A percentile compares a stretch with the other conserved stretches of the same genome.
Evolutionary conservation across 2,329 filamentous ascomycete genomes (phyloP).

Genomic region (Cladosporium halotolerans): DNA sequence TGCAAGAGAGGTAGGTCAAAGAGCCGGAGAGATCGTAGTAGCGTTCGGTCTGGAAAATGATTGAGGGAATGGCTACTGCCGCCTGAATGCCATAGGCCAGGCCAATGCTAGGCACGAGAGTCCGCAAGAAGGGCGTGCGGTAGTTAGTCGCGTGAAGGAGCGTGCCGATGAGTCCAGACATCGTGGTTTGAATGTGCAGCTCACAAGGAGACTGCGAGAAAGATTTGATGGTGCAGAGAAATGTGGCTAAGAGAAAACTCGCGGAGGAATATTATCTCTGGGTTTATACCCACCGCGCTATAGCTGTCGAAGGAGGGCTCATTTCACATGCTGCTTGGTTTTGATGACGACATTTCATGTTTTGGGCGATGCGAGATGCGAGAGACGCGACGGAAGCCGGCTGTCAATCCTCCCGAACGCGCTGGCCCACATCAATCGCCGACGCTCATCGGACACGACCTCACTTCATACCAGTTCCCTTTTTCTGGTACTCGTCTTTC

Average conservation of each 20-base stretch:
- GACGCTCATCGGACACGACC: too few species aligned
- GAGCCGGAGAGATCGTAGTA: conserved; percentile 65
- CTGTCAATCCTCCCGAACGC: neutral
- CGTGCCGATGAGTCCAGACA: conserved; percentile 35
- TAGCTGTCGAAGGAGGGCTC: too few species aligned
- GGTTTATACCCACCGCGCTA: too few species aligned
- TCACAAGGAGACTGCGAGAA: neutral
- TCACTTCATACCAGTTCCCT: too few species aligned
- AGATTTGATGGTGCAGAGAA: too few species aligned
- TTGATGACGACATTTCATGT: neutral
- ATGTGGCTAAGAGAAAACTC: too few species aligned
- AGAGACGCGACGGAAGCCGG: neutral
- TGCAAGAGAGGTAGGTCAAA: conserved; percentile 59
- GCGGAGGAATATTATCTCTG: too few species aligned
- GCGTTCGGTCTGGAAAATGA: conserved; percentile 54
- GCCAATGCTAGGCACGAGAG: conserved; percentile 55
- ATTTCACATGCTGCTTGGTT: too few species aligned
- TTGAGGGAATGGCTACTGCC: conserved; percentile 57
- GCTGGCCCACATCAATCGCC: too few species aligned
- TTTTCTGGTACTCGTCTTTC: too few species aligned
- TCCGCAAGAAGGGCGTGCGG: conserved; percentile 56
- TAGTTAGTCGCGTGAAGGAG: conserved; percentile 57
- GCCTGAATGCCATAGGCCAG: conserved; percentile 59
- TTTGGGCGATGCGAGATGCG: neutral
- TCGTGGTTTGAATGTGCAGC: conserved; percentile 10